A percentile compares a stretch with the other conserved stretches of the same genome.
These are phyloP conservation scores for Geranomyces michiganensis DNA, from an alignment of 192 early-diverging fungal genomes.

Conservation along the genomic window DNA sequence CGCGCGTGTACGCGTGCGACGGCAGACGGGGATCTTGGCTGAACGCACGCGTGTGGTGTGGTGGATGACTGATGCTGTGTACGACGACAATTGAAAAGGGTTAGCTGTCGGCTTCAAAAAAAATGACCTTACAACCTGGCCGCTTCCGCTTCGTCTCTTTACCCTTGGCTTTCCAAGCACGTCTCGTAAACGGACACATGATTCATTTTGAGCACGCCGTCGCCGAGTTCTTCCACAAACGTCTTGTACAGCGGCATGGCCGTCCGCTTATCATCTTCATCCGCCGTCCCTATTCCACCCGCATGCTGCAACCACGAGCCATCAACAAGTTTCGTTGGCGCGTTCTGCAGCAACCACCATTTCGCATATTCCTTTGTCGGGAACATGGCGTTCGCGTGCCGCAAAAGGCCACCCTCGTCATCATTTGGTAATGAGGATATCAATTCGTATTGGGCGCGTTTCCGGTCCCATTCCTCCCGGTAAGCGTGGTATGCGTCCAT, in stretches of 20 bases:
- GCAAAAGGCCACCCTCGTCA: not conserved
- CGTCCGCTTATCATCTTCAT: not conserved
- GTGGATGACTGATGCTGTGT: conserved; percentile 2
- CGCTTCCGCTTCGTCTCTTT: too few species aligned
- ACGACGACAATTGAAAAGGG: too few species aligned
- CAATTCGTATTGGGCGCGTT: not conserved
- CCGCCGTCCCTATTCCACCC: not conserved
- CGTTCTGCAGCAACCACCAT: conserved; percentile 26
- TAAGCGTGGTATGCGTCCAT: conserved; percentile 22
- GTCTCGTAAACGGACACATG: conserved; percentile 20
- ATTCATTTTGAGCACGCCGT: conserved; percentile 12
- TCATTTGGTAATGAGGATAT: not conserved
- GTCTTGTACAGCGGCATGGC: conserved; percentile 23
- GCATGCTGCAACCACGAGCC: conserved; percentile 7
- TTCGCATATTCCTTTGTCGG: conserved; percentile 13
- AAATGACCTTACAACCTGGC: too few species aligned
- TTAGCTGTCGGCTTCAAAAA: too few species aligned
- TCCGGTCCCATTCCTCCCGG: conserved; percentile 16
- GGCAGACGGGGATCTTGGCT: conserved; percentile 3
- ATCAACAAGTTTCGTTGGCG: conserved; percentile 29
- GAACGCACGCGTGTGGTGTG: conserved; percentile 2
- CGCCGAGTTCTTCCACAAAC: conserved; percentile 26
- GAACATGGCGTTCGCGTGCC: conserved; percentile 16
- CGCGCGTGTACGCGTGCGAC: conserved; percentile 2
- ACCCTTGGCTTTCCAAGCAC: not conserved